Evolutionary conservation across 2,329 filamentous ascomycete species (phyloP).

Genomic region (Raffaelea arxii): DNA sequence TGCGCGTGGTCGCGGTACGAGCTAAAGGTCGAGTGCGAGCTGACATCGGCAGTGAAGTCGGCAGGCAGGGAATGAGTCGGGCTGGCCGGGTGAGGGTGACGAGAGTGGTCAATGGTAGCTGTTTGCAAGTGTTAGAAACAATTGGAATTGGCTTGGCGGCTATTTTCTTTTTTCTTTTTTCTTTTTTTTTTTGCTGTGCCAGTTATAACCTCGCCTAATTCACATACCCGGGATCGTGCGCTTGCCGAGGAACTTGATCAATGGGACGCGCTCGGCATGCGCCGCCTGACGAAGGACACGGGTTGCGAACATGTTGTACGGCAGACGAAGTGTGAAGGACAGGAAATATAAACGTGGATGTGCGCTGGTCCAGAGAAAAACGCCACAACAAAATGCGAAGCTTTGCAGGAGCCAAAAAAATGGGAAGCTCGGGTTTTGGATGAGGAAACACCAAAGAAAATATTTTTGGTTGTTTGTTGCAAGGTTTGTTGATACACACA

Average conservation of each 20-base stretch:
- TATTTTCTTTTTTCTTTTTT: not conserved
- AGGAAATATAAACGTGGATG: too few relatives aligned
- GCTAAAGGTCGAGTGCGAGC: conserved; percentile 55
- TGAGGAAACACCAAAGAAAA: too few relatives aligned
- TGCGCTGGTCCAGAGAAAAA: too few relatives aligned
- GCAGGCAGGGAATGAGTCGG: conserved; percentile 54
- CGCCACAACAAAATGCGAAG: not conserved
- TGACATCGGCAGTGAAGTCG: conserved; percentile 29
- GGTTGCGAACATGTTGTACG: conserved; percentile 41
- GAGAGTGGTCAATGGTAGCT: conserved; percentile 65
- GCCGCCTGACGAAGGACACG: conserved; percentile 48
- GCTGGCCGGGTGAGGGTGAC: conserved; percentile 63
- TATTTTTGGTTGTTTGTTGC: too few relatives aligned
- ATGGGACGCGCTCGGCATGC: conserved; percentile 48
- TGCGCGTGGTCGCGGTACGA: conserved; percentile 69
- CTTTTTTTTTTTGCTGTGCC: too few relatives aligned
- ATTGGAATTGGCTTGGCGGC: too few relatives aligned
- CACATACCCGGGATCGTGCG: conserved; percentile 40
- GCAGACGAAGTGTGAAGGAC: not conserved
- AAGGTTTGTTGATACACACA: too few relatives aligned
- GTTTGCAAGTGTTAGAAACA: too few relatives aligned
- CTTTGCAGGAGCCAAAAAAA: not conserved
- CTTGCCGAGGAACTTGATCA: conserved; percentile 55
- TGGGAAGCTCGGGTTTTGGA: too few relatives aligned
- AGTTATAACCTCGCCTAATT: not conserved